These are phyloP conservation scores for Aspergillus hortae DNA, from an alignment of 2,329 filamentous ascomycete species.

Conservation along the genomic window DNA sequence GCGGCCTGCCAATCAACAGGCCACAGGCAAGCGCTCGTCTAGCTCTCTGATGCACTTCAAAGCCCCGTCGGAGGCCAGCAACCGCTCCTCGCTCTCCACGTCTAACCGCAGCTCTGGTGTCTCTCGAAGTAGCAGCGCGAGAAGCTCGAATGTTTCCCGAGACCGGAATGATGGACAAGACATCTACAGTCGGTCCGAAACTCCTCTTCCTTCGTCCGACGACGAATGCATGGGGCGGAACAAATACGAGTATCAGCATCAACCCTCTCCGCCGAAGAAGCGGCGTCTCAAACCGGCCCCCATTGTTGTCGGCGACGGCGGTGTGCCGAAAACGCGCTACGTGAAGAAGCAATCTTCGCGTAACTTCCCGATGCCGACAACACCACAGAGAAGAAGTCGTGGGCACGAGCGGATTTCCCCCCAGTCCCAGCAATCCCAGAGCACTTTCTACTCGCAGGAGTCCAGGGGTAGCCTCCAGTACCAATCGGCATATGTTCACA, in stretches of 20 bases:
- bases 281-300: conserved; percentile 12
- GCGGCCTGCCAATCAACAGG: conserved; percentile 10
- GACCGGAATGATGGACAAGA: conserved; percentile 12
- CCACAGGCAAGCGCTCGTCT: conserved; percentile 14
- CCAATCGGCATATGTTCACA: conserved; percentile 12
- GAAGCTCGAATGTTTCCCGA: conserved; percentile 19
- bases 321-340: conserved; percentile 2
- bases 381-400: conserved; percentile 20
- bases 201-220: conserved; percentile 39
- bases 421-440: conserved; percentile 21
- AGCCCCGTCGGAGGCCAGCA: conserved; percentile 9
- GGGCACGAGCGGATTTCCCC: conserved; percentile 20
- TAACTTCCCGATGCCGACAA: conserved; percentile 15
- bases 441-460: conserved; percentile 18
- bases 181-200: conserved; percentile 22
- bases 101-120: conserved; percentile 14
- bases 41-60: conserved; percentile 11
- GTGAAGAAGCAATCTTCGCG: conserved; percentile 7
- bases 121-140: conserved; percentile 22
- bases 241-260: conserved; percentile 8
- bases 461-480: conserved; percentile 15
- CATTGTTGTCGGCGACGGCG: conserved; percentile 8
- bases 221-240: conserved; percentile 31
- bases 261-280: conserved; percentile 4
- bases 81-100: conserved; percentile 2